These are phyloP conservation scores for Phytophthora foliorum DNA, from an alignment of 352 stramenopile genomes.

Conservation along the genomic window DNA sequence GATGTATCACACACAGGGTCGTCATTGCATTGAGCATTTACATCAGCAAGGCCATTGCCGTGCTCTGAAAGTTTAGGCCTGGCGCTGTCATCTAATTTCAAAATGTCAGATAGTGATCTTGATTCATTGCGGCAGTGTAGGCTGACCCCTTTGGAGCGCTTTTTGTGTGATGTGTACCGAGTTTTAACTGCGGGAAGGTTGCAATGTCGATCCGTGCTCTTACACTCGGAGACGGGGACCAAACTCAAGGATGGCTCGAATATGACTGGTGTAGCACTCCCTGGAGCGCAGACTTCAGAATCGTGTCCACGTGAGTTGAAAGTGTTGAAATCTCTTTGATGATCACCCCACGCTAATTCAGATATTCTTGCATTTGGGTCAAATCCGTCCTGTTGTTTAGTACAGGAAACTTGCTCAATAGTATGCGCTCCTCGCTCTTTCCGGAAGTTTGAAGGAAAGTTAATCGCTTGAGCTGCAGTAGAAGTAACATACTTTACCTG, in stretches of 20 bases:
- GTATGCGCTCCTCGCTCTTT: background rate
- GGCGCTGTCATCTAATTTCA: conserved; percentile 14
- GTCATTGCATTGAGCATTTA: background rate
- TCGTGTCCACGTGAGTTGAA: background rate
- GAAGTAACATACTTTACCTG: background rate
- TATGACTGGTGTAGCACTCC: background rate
- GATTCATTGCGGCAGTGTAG: conserved; percentile 17
- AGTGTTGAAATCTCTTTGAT: background rate
- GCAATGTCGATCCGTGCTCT: background rate
- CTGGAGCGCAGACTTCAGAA: background rate
- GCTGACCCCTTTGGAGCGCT: conserved; percentile 23
- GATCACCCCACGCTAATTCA: background rate
- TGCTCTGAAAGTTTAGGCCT: background rate
- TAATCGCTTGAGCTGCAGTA: background rate
- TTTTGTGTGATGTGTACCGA: conserved; percentile 1
- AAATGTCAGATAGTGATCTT: conserved; percentile 32
- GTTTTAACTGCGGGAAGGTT: conserved; percentile 2
- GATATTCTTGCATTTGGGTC: background rate
- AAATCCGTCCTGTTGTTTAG: background rate
- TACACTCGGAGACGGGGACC: background rate
- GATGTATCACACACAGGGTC: conserved; percentile 12
- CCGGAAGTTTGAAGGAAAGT: background rate
- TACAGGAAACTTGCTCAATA: background rate
- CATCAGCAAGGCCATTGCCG: background rate
- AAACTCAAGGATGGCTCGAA: conserved; percentile 19